A percentile compares a stretch with the other conserved stretches of the same genome.
Evolutionary conservation across 495 filamentous ascomycete genomes (phyloP).

Genomic region (Lepidopterella palustris): DNA sequence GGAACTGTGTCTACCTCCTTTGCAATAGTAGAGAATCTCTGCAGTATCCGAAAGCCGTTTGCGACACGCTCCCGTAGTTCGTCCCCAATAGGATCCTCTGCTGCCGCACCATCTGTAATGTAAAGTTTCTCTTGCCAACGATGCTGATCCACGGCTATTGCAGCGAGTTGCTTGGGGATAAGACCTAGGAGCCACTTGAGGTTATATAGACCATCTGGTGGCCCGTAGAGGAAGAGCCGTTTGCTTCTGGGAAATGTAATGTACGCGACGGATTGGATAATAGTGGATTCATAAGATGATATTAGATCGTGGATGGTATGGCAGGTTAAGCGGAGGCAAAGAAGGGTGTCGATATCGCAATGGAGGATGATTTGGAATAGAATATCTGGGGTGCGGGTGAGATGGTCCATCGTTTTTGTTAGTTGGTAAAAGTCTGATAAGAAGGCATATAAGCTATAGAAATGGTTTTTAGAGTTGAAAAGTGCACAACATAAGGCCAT

Average conservation of each 20-base stretch:
- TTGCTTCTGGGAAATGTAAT: neutral
- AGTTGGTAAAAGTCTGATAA: no score
- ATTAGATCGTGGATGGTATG: neutral
- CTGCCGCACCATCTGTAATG: neutral
- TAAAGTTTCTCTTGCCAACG: neutral
- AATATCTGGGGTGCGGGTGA: neutral
- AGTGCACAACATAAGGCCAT: no score
- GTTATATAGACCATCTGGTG: neutral
- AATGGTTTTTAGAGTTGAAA: no score
- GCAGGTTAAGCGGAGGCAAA: neutral
- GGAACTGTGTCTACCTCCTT: neutral
- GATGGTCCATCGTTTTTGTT: no score
- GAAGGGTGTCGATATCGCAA: neutral
- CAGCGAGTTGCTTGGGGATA: neutral
- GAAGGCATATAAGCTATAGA: no score
- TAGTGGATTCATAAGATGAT: neutral
- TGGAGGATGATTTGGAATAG: neutral
- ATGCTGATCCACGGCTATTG: neutral
- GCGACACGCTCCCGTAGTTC: neutral
- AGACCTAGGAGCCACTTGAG: neutral
- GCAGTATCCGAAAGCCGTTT: neutral
- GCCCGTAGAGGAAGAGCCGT: neutral
- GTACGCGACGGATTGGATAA: neutral
- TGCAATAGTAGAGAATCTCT: neutral
- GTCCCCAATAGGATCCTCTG: neutral